Evolutionary conservation across 2,329 filamentous ascomycete genomes (phyloP).

Genomic region (Pyrenophora tritici-repentis): DNA sequence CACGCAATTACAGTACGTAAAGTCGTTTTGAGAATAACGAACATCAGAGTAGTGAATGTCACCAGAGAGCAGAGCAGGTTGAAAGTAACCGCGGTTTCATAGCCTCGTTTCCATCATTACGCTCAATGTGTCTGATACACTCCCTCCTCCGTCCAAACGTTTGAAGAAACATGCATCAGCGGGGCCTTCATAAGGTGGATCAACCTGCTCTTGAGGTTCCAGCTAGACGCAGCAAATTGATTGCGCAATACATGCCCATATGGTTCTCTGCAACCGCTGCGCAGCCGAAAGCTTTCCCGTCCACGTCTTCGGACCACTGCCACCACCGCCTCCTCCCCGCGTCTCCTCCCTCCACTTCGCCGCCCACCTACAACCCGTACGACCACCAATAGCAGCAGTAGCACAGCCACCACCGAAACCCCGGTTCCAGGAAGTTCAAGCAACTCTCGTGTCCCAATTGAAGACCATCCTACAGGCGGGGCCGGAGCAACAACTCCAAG

Average conservation of each 20-base stretch:
- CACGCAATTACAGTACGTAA: too few species aligned
- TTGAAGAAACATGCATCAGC: neutral
- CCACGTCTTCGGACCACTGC: neutral
- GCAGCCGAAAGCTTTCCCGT: conserved; percentile 3
- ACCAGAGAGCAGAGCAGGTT: neutral
- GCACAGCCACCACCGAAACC: too few species aligned
- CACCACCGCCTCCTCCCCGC: too few species aligned
- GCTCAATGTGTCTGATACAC: neutral
- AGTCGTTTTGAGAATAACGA: neutral
- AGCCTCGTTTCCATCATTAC: conserved; percentile 5
- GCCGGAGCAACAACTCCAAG: too few species aligned
- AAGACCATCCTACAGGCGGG: too few species aligned
- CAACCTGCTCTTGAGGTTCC: too few species aligned
- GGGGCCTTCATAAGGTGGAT: conserved; percentile 3
- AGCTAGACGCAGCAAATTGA: neutral
- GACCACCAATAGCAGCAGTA: too few species aligned
- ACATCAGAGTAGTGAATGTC: neutral
- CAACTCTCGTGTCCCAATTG: too few species aligned
- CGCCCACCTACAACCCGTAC: too few species aligned
- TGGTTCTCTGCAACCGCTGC: conserved; percentile 15
- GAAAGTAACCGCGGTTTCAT: conserved; percentile 9
- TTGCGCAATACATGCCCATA: conserved; percentile 5
- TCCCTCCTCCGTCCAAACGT: neutral
- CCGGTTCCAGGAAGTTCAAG: too few species aligned
- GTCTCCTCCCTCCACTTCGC: neutral